These are phyloP conservation scores for Sporothrix euskadiensis DNA, from an alignment of 2,329 filamentous ascomycete genomes.

Conservation along the genomic window DNA sequence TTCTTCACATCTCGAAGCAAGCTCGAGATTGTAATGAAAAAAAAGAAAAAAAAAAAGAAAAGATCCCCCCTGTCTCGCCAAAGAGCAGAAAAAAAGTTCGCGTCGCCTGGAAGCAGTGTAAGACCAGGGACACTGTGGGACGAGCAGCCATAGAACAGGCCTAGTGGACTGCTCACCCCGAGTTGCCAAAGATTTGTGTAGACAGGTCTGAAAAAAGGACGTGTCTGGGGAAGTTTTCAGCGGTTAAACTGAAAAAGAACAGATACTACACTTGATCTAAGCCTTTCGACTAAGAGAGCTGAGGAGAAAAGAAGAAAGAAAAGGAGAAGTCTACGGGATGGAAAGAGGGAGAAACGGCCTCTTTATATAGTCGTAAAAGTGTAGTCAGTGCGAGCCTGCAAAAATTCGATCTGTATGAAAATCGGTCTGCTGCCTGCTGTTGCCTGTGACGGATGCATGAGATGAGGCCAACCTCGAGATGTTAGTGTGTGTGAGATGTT, in stretches of 20 bases:
- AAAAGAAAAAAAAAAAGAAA: slow-evolving; percentile 47
- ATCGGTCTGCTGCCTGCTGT: neutral
- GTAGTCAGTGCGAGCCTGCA: slow-evolving; percentile 15
- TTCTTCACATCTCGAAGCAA: slow-evolving; percentile 57
- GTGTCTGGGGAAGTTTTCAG: slow-evolving; percentile 69
- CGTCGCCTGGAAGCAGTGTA: slow-evolving; percentile 72
- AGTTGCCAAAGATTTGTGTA: slow-evolving; percentile 64
- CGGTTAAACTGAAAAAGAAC: slow-evolving; percentile 95
- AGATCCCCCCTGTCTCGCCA: neutral
- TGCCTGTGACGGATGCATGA: neutral
- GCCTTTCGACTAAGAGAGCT: slow-evolving; percentile 58
- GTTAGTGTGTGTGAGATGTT: neutral
- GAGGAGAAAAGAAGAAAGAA: slow-evolving; percentile 50
- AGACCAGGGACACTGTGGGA: slow-evolving; percentile 71
- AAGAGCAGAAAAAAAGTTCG: slow-evolving; percentile 51
- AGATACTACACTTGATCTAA: slow-evolving; percentile 95
- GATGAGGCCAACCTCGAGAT: slow-evolving; percentile 2
- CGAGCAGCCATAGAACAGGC: slow-evolving; percentile 64
- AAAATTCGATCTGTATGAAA: neutral
- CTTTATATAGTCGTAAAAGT: slow-evolving; percentile 5
- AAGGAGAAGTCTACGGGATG: slow-evolving; percentile 23
- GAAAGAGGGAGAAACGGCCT: neutral
- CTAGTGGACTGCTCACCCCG: slow-evolving; percentile 58
- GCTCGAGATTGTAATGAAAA: slow-evolving; percentile 61
- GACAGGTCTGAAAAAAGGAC: slow-evolving; percentile 69